phyloP scores from a whole-genome alignment of 2,329 filamentous ascomycete genomes.

The Talaromyces sp. region DNA sequence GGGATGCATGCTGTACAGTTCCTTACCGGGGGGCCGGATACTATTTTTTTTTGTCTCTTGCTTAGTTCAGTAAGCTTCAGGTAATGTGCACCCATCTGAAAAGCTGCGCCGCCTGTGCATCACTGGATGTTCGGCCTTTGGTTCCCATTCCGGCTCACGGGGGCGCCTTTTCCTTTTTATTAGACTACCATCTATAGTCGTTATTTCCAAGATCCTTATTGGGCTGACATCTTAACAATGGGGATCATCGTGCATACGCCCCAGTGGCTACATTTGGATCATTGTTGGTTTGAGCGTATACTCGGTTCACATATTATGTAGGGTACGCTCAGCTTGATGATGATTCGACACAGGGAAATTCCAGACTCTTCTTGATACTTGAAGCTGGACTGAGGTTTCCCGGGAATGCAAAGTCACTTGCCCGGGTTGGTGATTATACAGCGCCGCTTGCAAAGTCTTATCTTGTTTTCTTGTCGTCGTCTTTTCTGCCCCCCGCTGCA shows the following conservation, averaged over 20 bases:
- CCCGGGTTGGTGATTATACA: background rate
- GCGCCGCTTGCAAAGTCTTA: conserved; percentile 1
- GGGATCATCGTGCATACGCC: background rate
- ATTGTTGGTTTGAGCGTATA: background rate
- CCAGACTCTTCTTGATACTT: background rate
- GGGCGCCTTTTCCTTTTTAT: background rate
- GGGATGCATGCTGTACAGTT: background rate
- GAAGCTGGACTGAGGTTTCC: background rate
- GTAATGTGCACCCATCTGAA: background rate
- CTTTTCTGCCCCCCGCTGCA: conserved; percentile 5
- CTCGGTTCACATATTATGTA: background rate
- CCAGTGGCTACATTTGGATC: background rate
- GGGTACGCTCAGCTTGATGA: background rate
- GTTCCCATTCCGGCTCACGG: background rate
- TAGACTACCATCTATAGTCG: background rate
- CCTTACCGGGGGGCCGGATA: conserved; percentile 2
- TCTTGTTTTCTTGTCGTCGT: background rate
- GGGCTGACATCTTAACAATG: background rate
- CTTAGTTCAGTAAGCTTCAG: background rate
- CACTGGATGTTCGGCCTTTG: background rate
- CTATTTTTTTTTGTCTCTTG: background rate
- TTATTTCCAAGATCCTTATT: background rate
- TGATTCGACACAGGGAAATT: background rate
- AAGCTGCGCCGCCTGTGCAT: background rate
- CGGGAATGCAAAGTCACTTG: background rate